Evolutionary conservation across 192 early-diverging fungal species (phyloP), one percentile per base, ranked within the genome.

Genomic region (Podila horticola): DNA sequence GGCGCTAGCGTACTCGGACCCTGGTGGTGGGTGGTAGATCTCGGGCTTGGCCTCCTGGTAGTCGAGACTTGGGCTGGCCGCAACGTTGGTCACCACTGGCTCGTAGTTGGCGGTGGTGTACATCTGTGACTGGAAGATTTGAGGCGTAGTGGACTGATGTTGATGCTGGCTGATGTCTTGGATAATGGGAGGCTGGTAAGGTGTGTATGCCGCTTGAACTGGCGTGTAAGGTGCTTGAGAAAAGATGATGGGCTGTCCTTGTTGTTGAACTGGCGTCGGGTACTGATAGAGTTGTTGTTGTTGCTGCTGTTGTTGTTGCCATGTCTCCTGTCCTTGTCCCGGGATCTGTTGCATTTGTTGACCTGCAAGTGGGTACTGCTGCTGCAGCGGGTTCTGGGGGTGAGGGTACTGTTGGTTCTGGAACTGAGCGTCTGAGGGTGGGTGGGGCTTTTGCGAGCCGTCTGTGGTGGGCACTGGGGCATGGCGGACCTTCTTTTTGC

Each of bases 101-200:
- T 31, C 10, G 6, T 61, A 70, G 31, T 24, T 19, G 2, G 34
- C 34, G 2, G 59, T 11, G 15, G 41, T 58, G 45, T 61, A 70
- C 36, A 70, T 33, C 19, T 48, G 59, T 5, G 68, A 41, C n/a
- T 67, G 66, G 31, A 29, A 33, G 0, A 24, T 26, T 11, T 55
- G 52, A 26, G 52, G 52, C 24, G 52, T 55, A 19, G 52, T 12
- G 10, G 52, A 4, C 34, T 61, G n/a, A 20, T 11, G 31, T 45
- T 70, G 68, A 13, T 61, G 59, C 12, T 70, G 68, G 12, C n/a
- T 13, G 9, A 30, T 33, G 45, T 70, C 68, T 17, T 62, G 68
- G 11, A 70, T 24, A 51, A 70, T 50, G n/a, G 68, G 68, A 10
- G 68, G 68, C 22, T 70, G 68, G 29, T 70, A 70, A 9, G 60